Percentiles rank a stretch among this genome's conserved stretches.
phyloP scores from a whole-genome alignment of 306 rosid genomes.

The Cicer yamashitae region DNA sequence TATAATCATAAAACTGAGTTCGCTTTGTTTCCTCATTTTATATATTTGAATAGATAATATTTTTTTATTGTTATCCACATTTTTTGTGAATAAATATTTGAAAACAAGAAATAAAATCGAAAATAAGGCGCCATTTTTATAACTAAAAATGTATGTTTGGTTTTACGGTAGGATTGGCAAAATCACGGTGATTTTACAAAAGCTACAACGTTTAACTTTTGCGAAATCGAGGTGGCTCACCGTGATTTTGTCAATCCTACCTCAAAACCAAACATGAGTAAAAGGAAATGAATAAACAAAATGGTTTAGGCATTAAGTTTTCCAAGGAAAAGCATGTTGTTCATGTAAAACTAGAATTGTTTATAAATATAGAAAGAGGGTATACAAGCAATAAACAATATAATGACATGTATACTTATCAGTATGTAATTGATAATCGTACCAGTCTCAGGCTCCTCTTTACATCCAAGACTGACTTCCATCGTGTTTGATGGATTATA shows the following conservation, averaged over 20 bases:
- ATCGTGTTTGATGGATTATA: constrained; percentile 20
- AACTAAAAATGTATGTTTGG: background rate
- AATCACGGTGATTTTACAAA: too few relatives aligned
- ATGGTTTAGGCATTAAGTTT: background rate
- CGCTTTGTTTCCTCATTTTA: too few relatives aligned
- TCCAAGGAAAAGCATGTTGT: background rate
- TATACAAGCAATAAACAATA: constrained; percentile 9
- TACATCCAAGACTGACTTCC: constrained; percentile 9
- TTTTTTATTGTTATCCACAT: too few relatives aligned
- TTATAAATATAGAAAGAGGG: background rate
- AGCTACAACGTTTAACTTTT: too few relatives aligned
- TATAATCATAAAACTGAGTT: too few relatives aligned
- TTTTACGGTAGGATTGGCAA: too few relatives aligned
- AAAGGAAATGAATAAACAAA: background rate
- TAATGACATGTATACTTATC: background rate
- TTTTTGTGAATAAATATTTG: background rate
- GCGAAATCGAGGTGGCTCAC: too few relatives aligned
- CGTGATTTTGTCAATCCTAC: too few relatives aligned
- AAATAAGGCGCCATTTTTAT: background rate
- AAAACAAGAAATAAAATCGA: background rate
- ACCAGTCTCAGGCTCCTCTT: constrained; percentile 35
- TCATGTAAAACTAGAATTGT: background rate
- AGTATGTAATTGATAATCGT: background rate
- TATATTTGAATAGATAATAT: too few relatives aligned
- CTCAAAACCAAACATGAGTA: too few relatives aligned